Evolutionary conservation across 2,329 filamentous ascomycete species (phyloP), one percentile per base, ranked within the genome.

Genomic region (Verruconis gallopava): DNA sequence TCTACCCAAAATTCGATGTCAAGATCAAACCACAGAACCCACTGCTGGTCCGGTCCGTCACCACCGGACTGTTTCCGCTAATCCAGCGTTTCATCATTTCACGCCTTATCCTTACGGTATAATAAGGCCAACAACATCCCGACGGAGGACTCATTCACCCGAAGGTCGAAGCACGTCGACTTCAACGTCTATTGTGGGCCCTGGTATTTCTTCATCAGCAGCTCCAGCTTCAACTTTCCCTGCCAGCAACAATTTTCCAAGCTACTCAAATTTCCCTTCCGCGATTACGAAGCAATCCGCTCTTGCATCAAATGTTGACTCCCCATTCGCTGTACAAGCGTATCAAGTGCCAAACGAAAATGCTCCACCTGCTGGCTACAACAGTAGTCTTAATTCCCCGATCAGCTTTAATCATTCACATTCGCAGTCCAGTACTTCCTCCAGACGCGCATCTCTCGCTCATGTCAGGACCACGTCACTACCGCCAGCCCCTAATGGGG

Each of bases 1-100:
- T 46, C 70, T 93, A 21, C 85, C 85, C 55, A 91, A 86, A 71
- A 88, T 93, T 64, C 75, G 85, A 47, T 75, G 75, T 32, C 85
- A 91, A 63, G 85, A 93, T 63, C 81, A 89, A 62, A 71, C 79
- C 47, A 73, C 85, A 47, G 75, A 79, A 49, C 73, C 73, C 32
- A 66, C 61, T 42, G 54, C 53, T 34, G 58, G 58, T 30, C 66
- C 70, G 36, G 76, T 81, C 61, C 72, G 77, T 53, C 67, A 72
- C 56, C 66, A 67, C 50, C 63, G 66, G 52, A 66, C 67, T 46
- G 49, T 62, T 54, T 72, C 61, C 59, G 75, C 67, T 66, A 73
- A 57, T 59, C 70, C 53, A 62, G 71, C 53, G 40, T 59, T 54
- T 14, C 28, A 42, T 20, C 40, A 42, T 21, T 42, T 34, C 32